A percentile compares a stretch with the other conserved stretches of the same genome.
phyloP scores from a whole-genome alignment of 1,139 yeast species.

The Hansenula lynferdii region DNA sequence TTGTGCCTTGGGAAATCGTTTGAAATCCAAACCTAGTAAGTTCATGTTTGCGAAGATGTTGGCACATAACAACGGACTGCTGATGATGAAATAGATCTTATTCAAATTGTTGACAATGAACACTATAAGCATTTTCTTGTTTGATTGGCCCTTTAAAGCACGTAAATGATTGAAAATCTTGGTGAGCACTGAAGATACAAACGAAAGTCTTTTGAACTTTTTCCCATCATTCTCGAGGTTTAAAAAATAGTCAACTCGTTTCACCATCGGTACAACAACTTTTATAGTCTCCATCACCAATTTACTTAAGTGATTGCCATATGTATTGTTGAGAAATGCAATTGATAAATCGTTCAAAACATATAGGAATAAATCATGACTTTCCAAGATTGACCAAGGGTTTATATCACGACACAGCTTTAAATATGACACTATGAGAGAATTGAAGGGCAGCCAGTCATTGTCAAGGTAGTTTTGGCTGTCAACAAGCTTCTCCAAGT shows the following conservation, averaged over 20 bases:
- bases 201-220: slow-evolving; percentile 26
- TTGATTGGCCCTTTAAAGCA: slow-evolving; percentile 13
- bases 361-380: slow-evolving; percentile 55
- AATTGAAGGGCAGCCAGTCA: slow-evolving; percentile 51
- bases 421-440: slow-evolving; percentile 46
- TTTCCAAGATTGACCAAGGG: slow-evolving; percentile 50
- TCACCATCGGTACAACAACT: slow-evolving; percentile 44
- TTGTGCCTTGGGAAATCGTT: slow-evolving; percentile 42
- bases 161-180: slow-evolving; percentile 21
- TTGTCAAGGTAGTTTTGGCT: slow-evolving; percentile 32
- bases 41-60: slow-evolving; percentile 74
- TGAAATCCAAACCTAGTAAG: slow-evolving; percentile 43
- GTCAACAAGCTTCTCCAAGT: slow-evolving; percentile 29
- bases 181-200: slow-evolving; percentile 20
- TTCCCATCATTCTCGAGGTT: slow-evolving; percentile 30
- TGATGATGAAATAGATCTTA: slow-evolving; percentile 55
- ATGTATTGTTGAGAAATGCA: slow-evolving; percentile 48
- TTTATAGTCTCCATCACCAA: slow-evolving; percentile 39
- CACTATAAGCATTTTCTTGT: slow-evolving; percentile 48
- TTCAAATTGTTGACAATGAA: slow-evolving; percentile 57
- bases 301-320: slow-evolving; percentile 44
- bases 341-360: slow-evolving; percentile 50
- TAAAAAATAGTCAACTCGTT: slow-evolving; percentile 43
- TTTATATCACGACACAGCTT: slow-evolving; percentile 48
- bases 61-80: slow-evolving; percentile 64